Percentiles rank a stretch among this genome's conserved stretches.
phyloP scores from a whole-genome alignment of 306 rosid genomes.

The Medicago ruthenica region DNA sequence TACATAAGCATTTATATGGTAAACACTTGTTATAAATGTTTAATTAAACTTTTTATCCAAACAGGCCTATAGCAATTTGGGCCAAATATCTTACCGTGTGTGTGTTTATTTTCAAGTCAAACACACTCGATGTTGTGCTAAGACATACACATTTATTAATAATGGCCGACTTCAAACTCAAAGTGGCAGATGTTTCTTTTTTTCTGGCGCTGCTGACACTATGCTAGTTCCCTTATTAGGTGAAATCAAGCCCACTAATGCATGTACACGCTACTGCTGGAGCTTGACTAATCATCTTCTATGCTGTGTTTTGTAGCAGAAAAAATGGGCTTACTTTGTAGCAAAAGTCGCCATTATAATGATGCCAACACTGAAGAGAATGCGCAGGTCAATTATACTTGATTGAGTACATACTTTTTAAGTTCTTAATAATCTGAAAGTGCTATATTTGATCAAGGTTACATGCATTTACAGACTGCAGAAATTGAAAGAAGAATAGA shows the following conservation, averaged over 20 bases:
- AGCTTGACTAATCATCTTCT: constrained; percentile 70
- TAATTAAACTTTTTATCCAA: background rate
- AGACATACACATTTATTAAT: background rate
- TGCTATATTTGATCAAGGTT: constrained; percentile 25
- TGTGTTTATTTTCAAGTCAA: background rate
- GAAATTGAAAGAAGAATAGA: constrained; percentile 95
- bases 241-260: constrained; percentile 44
- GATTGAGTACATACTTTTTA: background rate
- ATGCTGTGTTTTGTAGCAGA: constrained; percentile 74
- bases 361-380: constrained; percentile 80
- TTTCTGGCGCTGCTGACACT: constrained; percentile 34
- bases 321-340: constrained; percentile 94
- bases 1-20: too few species aligned
- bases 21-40: background rate
- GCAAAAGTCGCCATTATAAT: constrained; percentile 74
- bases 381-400: constrained; percentile 67
- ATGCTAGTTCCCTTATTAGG: constrained; percentile 55
- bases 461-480: constrained; percentile 70
- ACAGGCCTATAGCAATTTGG: background rate
- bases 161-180: constrained; percentile 9
- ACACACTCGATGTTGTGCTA: background rate
- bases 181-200: constrained; percentile 1
- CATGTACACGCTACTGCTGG: constrained; percentile 44
- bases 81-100: background rate
- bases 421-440: constrained; percentile 18